phyloP scores from a whole-genome alignment of 2,329 filamentous ascomycete genomes.

The Xylariaceae sp. region DNA sequence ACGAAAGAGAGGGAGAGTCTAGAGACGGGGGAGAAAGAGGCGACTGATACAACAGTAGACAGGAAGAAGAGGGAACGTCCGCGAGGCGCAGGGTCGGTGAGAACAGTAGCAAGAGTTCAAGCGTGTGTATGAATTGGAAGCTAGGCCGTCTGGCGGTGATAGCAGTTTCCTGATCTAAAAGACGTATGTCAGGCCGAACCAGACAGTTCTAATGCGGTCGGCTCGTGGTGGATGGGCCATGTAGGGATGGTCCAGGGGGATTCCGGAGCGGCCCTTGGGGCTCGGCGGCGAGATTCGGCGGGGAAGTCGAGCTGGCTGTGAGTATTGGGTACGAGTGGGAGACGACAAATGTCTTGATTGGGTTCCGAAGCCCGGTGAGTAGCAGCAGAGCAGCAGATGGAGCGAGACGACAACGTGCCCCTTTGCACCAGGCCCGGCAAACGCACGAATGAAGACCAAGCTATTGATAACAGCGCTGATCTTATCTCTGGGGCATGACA shows the following conservation, averaged over 20 bases:
- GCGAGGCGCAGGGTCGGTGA: neutral
- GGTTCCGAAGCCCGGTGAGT: slow-evolving; percentile 9
- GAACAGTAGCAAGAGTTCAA: no score
- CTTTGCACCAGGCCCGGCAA: slow-evolving; percentile 15
- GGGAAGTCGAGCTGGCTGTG: no score
- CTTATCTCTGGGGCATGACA: slow-evolving; percentile 30
- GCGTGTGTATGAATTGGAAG: no score
- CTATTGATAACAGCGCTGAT: slow-evolving; percentile 27
- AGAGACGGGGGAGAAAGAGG: slow-evolving; percentile 2
- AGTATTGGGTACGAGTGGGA: slow-evolving; percentile 3
- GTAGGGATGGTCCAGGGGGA: no score
- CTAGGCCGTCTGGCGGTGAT: no score
- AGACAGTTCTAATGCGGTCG: no score
- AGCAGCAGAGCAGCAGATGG: slow-evolving; percentile 4
- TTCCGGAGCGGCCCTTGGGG: no score
- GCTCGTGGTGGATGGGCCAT: no score
- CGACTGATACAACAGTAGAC: neutral
- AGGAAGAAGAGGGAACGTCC: slow-evolving; percentile 8
- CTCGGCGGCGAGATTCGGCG: no score
- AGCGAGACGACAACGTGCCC: slow-evolving; percentile 20
- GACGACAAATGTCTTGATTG: slow-evolving; percentile 15
- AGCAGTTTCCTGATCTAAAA: no score
- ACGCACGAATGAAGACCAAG: slow-evolving; percentile 25
- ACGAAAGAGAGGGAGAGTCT: neutral
- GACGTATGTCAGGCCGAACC: no score